Base-by-base conservation (phyloP, 2,329 filamentous ascomycete genomes). In the Exophiala spinifera region DNA sequence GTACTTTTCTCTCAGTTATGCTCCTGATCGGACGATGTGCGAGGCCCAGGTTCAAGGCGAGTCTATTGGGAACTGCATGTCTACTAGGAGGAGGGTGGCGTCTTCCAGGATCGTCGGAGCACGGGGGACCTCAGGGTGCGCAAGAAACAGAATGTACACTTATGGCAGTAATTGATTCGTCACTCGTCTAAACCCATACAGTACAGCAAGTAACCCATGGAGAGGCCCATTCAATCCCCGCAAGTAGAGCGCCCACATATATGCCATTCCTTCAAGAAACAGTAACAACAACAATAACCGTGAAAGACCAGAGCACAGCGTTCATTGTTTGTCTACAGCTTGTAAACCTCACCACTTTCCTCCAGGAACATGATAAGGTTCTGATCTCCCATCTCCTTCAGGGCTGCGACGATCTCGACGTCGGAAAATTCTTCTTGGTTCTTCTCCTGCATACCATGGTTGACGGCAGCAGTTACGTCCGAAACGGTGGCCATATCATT, bases 281-380 rank as follows among this genome's bases (percentile, higher is more conserved):
- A 25, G 7, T n/a, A n/a, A n/a, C n/a, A 25, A 25, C 23, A 25
- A 25, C 7, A 25, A 25, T n/a, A 37, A 40, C 8, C 37, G 25
- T 13, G 2, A n/a, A 7, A 2, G n/a, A n/a, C 40, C 36, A 20
- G 6, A 49, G n/a, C 8, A 11, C n/a, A 51, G n/a, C n/a, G n/a
- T n/a, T 21, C 34, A 17, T 36, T 19, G 31, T 42, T 39, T 39
- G 14, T 7, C 17, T 61, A 64, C 56, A 64, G 47, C 14, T 49
- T 56, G 49, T 64, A 64, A 3, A 64, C 61, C 49, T 64, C 59
- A 1, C 59, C 61, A 31, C 47, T 59, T 20, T 61, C 61, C 21
- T 58, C 55, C 49, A 62, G 28, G 37, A 76, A 92, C 91, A 99
- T 99, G 67, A 99, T 85, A 76, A 92, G 86, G 70, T 96, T 96